Evolutionary conservation across 441 rosid genomes (phyloP), one percentile per base, ranked within the genome.

Genomic region (Jatropha podagrica): DNA sequence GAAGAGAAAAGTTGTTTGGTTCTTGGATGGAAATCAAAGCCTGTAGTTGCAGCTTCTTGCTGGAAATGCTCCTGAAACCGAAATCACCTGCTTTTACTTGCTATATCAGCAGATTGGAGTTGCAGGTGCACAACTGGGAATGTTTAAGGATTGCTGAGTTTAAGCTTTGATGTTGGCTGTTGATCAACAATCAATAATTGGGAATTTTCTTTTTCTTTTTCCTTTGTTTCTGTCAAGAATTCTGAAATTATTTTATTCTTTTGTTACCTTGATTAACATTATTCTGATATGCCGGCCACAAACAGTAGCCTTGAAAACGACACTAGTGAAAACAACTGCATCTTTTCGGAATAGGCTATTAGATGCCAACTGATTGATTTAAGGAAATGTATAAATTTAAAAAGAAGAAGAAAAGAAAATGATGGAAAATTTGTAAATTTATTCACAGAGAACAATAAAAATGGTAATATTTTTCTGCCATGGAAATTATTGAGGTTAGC

Each of bases 1-100:
- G 89, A 89, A 80, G 88, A 89, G 37, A 89, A 82, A 80, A 88
- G 88, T 32, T 86, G 91, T 71, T 72, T 86, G 71, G 79, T 86
- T 78, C 90, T 89, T 32, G 88, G 90, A 3, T 87, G 90, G 90
- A 86, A 87, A 74, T 76, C 88, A 37, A 85, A 81, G 77, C 87
- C 92, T 20, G 83, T 89, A 23, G 46, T 83, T 40, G 87, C 90
- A 41, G 82, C 82, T 79, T 87, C 88, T 70, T 87, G 92, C 78
- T 85, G 92, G 92, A 87, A 86, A 70, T 84, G 85, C 77, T 65
- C 60, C 52, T 72, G 71, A 64, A 41, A 4, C 32, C 41, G 23
- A 40, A 32, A 32, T 32, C 32, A 32, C 32, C 32, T 32, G 32
- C 32, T 32, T 0, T 32, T 32, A 32, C 32, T 32, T 2, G 1